These are phyloP conservation scores for Hypomontagnella monticulosa DNA, from an alignment of 495 filamentous ascomycete genomes.

Conservation along the genomic window DNA sequence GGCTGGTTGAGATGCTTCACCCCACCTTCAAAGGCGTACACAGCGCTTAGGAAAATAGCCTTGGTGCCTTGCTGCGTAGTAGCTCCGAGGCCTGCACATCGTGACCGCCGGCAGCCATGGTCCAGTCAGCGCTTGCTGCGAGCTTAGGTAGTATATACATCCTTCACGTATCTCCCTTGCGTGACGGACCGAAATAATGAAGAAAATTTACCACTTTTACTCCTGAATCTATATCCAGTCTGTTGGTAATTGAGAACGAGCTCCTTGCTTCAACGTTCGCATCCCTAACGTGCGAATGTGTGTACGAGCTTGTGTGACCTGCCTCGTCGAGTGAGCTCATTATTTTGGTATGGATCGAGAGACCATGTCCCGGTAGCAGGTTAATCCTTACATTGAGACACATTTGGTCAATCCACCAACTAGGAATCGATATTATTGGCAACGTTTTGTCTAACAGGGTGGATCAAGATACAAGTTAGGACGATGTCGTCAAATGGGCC, in stretches of 20 bases:
- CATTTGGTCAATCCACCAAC: constrained; percentile 7
- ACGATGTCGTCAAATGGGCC: constrained; percentile 48
- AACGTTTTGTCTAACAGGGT: constrained; percentile 3
- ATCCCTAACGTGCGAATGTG: constrained; percentile 16
- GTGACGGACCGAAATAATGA: constrained; percentile 14
- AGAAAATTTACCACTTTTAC: constrained; percentile 31
- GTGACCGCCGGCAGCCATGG: constrained; percentile 19
- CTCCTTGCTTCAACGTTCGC: constrained; percentile 1
- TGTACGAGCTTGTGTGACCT: constrained; percentile 19
- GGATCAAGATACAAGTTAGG: constrained; percentile 10
- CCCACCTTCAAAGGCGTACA: constrained; percentile 36
- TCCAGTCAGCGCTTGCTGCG: constrained; percentile 34
- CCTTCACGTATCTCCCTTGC: constrained; percentile 32
- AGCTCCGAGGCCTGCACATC: constrained; percentile 34
- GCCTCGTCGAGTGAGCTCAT: constrained; percentile 20
- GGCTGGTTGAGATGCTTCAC: constrained; percentile 40
- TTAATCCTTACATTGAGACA: constrained; percentile 10
- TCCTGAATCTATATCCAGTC: constrained; percentile 9
- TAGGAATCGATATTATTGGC: constrained; percentile 7
- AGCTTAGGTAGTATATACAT: constrained; percentile 38
- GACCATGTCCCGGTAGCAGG: constrained; percentile 30
- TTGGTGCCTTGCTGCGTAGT: constrained; percentile 24
- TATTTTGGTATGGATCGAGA: constrained; percentile 17
- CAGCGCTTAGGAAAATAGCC: constrained; percentile 44
- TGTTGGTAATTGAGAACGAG: constrained; percentile 20